Evolutionary conservation across 1,139 yeast species (phyloP), one percentile per base, ranked within the genome.

Genomic region (Hansenula sp.): DNA sequence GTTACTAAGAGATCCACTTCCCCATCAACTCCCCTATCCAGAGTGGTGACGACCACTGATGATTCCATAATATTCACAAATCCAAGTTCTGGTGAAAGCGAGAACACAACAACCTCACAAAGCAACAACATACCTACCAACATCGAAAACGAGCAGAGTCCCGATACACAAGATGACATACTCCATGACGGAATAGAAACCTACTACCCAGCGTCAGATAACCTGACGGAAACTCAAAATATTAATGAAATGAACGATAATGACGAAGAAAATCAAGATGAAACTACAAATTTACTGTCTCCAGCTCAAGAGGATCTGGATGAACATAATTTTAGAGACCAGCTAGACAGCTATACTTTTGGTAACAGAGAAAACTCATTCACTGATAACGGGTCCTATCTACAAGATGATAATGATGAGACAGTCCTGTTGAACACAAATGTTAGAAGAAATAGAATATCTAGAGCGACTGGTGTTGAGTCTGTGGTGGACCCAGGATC

Each of bases 41-140:
- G 54, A 31, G 52, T 48, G 3, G 41, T 42, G 2, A 48, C 58
- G 3, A 42, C 46, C 5, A 51, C 59, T 2, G 61, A 57, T 21
- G 55, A 55, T 19, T 56, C 60, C 5, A 45, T 53, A n/a, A 42
- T 54, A 11, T 57, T 57, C 48, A 57, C 61, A 7, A 51, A 53
- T 19, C 56, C 53, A 24, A 51, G 54, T 39, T 54, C 59, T 2
- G 36, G 48, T 9, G 55, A 53, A 18, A 52, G 57, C n/a, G 52
- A 52, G 32, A 48, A 54, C 30, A 52, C 59, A 16, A 48, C 54
- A n/a, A 40, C 40, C 6, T 39, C 45, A 15, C 39, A 41, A 25
- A 24, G 30, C 30, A 29, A 29, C 12, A 37, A 30, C 18, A 30
- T 30, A 4, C 15, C 18, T 2, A 21, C 9, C 25, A 21, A 21